Conservation (phyloP, 2,329 filamentous ascomycete genomes). For the Aurifilum marmelostoma region DNA sequence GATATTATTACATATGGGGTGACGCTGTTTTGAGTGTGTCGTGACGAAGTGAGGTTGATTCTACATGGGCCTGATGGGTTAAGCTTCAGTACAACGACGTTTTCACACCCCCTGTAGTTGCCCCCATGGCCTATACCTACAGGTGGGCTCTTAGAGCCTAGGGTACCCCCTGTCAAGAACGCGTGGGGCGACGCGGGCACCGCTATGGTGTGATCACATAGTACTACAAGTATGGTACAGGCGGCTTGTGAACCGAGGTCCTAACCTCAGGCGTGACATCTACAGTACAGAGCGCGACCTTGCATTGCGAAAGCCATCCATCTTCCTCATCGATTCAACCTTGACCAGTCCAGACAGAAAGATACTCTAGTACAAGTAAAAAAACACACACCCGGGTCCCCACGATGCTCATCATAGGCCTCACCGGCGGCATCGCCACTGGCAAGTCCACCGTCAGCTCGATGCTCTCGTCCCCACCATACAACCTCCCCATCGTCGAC, state of each 20-base stretch:
- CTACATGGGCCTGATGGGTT: no score
- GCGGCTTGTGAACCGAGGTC: not conserved
- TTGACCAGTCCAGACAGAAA: not conserved
- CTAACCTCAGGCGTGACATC: slow-evolving; percentile 1
- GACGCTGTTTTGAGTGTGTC: not conserved
- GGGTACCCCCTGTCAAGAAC: slow-evolving; percentile 5
- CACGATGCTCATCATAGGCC: slow-evolving; percentile 89
- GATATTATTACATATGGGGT: slow-evolving; percentile 1
- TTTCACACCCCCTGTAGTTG: not conserved
- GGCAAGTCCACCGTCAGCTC: slow-evolving; percentile 95
- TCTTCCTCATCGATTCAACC: no score
- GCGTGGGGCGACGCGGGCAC: not conserved
- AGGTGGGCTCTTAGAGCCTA: not conserved
- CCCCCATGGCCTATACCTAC: not conserved
- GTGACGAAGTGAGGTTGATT: slow-evolving; percentile 14
- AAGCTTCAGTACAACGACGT: no score
- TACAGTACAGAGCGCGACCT: not conserved
- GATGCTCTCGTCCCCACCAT: slow-evolving; percentile 77
- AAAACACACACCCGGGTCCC: not conserved
- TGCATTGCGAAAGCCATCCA: not conserved
- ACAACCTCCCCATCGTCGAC: slow-evolving; percentile 89
- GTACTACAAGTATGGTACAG: not conserved
- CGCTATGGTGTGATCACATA: not conserved
- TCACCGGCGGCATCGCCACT: slow-evolving; percentile 96
- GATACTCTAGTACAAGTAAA: not conserved